Conservation (phyloP, 345 rosid species). For the Geranium rotundifolium region DNA sequence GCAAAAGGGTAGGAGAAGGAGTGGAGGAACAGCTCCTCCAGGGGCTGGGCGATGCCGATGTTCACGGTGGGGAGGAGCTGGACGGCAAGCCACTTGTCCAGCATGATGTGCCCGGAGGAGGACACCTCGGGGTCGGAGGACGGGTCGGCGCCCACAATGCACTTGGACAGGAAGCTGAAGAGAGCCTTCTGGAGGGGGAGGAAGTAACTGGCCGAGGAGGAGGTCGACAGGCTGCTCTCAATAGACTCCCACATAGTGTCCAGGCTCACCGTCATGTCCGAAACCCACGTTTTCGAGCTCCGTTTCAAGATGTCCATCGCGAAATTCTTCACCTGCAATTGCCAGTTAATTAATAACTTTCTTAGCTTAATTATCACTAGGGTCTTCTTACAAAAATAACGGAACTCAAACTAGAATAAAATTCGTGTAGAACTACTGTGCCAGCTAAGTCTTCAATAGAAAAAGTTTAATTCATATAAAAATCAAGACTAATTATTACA, state of each 20-base stretch:
- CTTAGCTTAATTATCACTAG: no score
- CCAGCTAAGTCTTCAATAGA: no score
- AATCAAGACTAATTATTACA: no score
- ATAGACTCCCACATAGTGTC: slow-evolving; percentile 43
- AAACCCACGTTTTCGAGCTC: slow-evolving; percentile 54
- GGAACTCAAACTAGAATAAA: no score
- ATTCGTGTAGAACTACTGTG: no score
- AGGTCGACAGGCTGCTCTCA: slow-evolving; percentile 32
- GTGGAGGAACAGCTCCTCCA: slow-evolving; percentile 69
- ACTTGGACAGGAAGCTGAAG: slow-evolving; percentile 49
- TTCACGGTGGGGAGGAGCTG: slow-evolving; percentile 49
- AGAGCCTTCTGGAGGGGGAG: slow-evolving; percentile 40
- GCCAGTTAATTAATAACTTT: neutral
- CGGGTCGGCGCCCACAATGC: slow-evolving; percentile 57
- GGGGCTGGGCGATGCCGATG: slow-evolving; percentile 37
- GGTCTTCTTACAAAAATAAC: no score
- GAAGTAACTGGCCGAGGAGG: slow-evolving; percentile 25
- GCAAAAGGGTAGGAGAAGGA: slow-evolving; percentile 58
- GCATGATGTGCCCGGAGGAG: slow-evolving; percentile 32
- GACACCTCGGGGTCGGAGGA: slow-evolving; percentile 30
- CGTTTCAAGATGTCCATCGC: slow-evolving; percentile 46
- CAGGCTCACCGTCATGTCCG: slow-evolving; percentile 35
- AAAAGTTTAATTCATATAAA: no score
- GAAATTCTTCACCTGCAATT: slow-evolving; percentile 46
- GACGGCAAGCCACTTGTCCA: slow-evolving; percentile 55